phyloP scores from a whole-genome alignment of 2,329 filamentous ascomycete species.

The Moelleriella libera region DNA sequence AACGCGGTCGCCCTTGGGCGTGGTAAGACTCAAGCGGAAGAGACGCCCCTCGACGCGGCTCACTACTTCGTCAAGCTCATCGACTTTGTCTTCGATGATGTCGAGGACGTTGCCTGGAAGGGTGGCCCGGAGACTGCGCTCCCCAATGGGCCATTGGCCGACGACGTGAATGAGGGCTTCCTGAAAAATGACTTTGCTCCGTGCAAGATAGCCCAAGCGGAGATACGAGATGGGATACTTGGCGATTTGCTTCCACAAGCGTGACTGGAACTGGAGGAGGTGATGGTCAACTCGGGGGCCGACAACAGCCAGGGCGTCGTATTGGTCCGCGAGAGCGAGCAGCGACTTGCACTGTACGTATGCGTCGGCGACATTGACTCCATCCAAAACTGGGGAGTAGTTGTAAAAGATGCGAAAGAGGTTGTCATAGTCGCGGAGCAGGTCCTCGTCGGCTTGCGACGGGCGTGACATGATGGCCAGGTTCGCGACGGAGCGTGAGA shows the following conservation, averaged over 20 bases:
- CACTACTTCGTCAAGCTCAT: slow-evolving; percentile 76
- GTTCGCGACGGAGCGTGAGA: slow-evolving; percentile 82
- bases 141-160: slow-evolving; percentile 77
- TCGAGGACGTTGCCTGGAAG: slow-evolving; percentile 69
- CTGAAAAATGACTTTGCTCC: slow-evolving; percentile 70
- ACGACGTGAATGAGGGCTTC: slow-evolving; percentile 90
- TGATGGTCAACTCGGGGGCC: slow-evolving; percentile 89
- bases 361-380: slow-evolving; percentile 78
- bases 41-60: slow-evolving; percentile 67
- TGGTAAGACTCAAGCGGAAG: slow-evolving; percentile 69
- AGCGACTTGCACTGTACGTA: slow-evolving; percentile 92
- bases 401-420: slow-evolving; percentile 95
- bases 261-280: slow-evolving; percentile 76
- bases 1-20: slow-evolving; percentile 67
- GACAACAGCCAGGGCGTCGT: slow-evolving; percentile 78
- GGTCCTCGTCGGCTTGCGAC: slow-evolving; percentile 53
- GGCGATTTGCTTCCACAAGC: slow-evolving; percentile 90
- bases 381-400: slow-evolving; percentile 67
- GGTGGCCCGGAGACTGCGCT: slow-evolving; percentile 59
- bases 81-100: slow-evolving; percentile 87
- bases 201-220: slow-evolving; percentile 73
- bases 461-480: slow-evolving; percentile 36
- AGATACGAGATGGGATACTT: slow-evolving; percentile 92
- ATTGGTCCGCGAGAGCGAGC: slow-evolving; percentile 80
- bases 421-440: slow-evolving; percentile 88